A percentile compares a stretch with the other conserved stretches of the same genome.
Evolutionary conservation across 116 monocot genomes (phyloP).

Genomic region (Posidonia oceanica): DNA sequence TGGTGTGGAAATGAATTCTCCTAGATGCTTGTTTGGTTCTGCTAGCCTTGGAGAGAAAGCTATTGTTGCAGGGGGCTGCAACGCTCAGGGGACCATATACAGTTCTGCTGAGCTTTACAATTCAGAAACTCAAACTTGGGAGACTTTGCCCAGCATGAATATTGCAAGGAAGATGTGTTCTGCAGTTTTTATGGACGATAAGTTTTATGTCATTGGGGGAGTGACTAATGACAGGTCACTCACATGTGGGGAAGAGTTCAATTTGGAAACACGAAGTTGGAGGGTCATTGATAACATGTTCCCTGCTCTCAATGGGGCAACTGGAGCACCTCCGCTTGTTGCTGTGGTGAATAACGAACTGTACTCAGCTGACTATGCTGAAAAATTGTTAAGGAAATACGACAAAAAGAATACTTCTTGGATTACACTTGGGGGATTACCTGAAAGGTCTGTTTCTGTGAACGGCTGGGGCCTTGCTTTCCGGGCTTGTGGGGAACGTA

Average conservation of each 20-base stretch:
- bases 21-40: slow-evolving; percentile 88
- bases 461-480: slow-evolving; percentile 98
- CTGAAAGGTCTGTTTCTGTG: slow-evolving; percentile 74
- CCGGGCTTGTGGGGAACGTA: slow-evolving; percentile 71
- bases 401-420: slow-evolving; percentile 56
- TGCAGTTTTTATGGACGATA: slow-evolving; percentile 87
- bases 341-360: slow-evolving; percentile 84
- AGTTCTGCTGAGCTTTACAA: slow-evolving; percentile 79
- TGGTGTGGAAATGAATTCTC: slow-evolving; percentile 63
- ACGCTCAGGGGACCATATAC: slow-evolving; percentile 37
- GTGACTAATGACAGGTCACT: slow-evolving; percentile 28
- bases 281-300: slow-evolving; percentile 74
- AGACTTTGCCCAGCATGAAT: slow-evolving; percentile 66
- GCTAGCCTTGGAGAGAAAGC: slow-evolving; percentile 81
- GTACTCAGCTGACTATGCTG: slow-evolving; percentile 71
- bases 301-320: slow-evolving; percentile 42
- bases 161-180: slow-evolving; percentile 80
- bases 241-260: slow-evolving; percentile 86
- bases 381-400: slow-evolving; percentile 63
- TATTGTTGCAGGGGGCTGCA: slow-evolving; percentile 78
- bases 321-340: slow-evolving; percentile 82
- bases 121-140: slow-evolving; percentile 66
- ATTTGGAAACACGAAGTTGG: slow-evolving; percentile 53
- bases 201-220: slow-evolving; percentile 94
- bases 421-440: slow-evolving; percentile 70